These are phyloP conservation scores for Wickerhamiella azyma DNA, from an alignment of 805 yeast species.

Conservation along the genomic window DNA sequence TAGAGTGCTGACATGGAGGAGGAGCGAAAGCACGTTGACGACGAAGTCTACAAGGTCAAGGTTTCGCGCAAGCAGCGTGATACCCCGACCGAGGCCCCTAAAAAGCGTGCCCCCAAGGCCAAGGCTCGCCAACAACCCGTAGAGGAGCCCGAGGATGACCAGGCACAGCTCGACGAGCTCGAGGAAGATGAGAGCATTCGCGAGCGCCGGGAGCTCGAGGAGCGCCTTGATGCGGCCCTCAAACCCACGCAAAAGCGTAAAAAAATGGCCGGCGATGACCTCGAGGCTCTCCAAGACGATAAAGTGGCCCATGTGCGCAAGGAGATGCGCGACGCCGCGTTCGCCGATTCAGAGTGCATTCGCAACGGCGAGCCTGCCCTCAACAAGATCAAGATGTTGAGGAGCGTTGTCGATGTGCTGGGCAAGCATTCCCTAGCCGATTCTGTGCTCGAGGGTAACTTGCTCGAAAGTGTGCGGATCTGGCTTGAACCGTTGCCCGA, in stretches of 20 bases:
- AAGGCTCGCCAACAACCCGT: conserved; percentile 10
- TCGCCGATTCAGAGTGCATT: conserved; percentile 38
- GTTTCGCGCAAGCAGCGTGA: conserved; percentile 15
- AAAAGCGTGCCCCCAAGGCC: conserved; percentile 11
- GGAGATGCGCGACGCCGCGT: conserved; percentile 68
- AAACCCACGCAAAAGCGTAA: conserved; percentile 48
- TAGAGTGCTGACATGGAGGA: not conserved
- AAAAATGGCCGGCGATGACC: conserved; percentile 76
- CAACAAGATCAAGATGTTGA: conserved; percentile 63
- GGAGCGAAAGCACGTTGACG: conserved; percentile 24
- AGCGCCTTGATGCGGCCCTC: conserved; percentile 61
- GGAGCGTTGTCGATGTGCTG: conserved; percentile 62
- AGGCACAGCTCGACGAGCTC: conserved; percentile 4
- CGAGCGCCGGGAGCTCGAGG: conserved; percentile 68
- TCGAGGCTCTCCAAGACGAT: conserved; percentile 92
- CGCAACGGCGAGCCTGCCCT: conserved; percentile 56
- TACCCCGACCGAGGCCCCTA: conserved; percentile 9
- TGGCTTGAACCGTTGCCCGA: conserved; percentile 99
- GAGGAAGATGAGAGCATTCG: conserved; percentile 25
- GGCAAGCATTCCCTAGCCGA: conserved; percentile 78
- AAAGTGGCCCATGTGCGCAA: conserved; percentile 67
- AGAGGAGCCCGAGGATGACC: conserved; percentile 9
- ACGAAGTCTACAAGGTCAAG: conserved; percentile 27
- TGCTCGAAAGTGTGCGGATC: conserved; percentile 81
- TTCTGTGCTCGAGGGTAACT: conserved; percentile 82